Percentiles rank a stretch among this genome's conserved stretches.
These are phyloP conservation scores for Calonectria hawksworthii DNA, from an alignment of 2,329 filamentous ascomycete species.

Conservation along the genomic window DNA sequence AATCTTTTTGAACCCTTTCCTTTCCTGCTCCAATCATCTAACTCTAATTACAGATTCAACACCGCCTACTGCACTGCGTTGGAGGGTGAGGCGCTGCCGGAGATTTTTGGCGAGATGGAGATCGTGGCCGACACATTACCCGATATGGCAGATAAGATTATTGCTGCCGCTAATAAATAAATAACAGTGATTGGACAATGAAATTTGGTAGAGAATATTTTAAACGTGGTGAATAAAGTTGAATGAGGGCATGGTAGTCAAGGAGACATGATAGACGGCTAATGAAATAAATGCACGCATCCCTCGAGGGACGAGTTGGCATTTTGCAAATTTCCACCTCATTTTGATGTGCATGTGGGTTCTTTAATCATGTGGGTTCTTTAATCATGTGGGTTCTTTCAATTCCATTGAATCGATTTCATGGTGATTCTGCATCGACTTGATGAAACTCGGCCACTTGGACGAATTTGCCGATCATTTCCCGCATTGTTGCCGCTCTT, in stretches of 20 bases:
- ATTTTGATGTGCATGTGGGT: too few species aligned
- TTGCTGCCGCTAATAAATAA: conserved; percentile 27
- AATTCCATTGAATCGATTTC: not conserved
- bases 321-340: too few species aligned
- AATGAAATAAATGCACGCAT: not conserved
- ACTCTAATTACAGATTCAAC: conserved; percentile 28
- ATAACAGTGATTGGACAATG: not conserved
- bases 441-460: not conserved
- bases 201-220: not conserved
- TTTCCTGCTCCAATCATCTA: not conserved
- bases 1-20: not conserved
- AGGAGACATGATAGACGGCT: not conserved
- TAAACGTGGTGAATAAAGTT: not conserved
- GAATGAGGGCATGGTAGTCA: not conserved
- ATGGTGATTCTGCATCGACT: not conserved
- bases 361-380: not conserved
- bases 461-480: not conserved
- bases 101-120: conserved; percentile 42
- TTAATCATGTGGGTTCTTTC: not conserved
- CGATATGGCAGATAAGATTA: conserved; percentile 37
- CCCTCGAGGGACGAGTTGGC: not conserved
- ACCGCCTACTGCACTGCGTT: conserved; percentile 34
- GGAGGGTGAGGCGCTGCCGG: conserved; percentile 34
- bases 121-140: conserved; percentile 34
- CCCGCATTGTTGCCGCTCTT: not conserved